These are phyloP conservation scores for Cyclotella atomus DNA, from an alignment of 108 stramenopile genomes.

Conservation along the genomic window DNA sequence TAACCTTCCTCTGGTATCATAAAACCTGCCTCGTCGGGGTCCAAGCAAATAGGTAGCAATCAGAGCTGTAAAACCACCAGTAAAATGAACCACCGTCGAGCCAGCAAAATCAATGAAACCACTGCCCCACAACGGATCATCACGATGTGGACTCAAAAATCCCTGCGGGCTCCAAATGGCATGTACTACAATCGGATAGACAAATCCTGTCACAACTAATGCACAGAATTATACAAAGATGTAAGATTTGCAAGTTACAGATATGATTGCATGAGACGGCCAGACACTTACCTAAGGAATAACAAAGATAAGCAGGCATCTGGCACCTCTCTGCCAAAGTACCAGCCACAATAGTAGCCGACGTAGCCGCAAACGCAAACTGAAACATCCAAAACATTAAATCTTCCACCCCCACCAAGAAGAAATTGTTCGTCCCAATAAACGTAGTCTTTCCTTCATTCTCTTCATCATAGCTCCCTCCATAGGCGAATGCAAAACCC, in stretches of 20 bases:
- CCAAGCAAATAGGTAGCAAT: conserved; percentile 83
- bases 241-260: too few species aligned
- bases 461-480: conserved; percentile 42
- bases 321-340: conserved; percentile 72
- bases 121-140: conserved; percentile 32
- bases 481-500: conserved; percentile 85
- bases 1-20: conserved; percentile 65
- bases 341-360: conserved; percentile 94
- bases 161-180: conserved; percentile 78
- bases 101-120: conserved; percentile 95
- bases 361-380: conserved; percentile 85
- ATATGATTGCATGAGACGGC: too few species aligned
- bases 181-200: conserved; percentile 91
- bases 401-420: conserved; percentile 46
- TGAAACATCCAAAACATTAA: conserved; percentile 70
- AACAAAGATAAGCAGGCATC: conserved; percentile 87
- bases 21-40: conserved; percentile 86
- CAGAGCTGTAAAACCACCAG: conserved; percentile 87
- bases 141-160: conserved; percentile 59
- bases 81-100: conserved; percentile 90
- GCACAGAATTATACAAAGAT: too few species aligned
- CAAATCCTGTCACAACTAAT: conserved; percentile 77
- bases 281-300: too few species aligned
- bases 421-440: conserved; percentile 71
- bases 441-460: conserved; percentile 51